These are phyloP conservation scores for Eucalyptus marginata DNA, from an alignment of 345 rosid species.

Conservation along the genomic window DNA sequence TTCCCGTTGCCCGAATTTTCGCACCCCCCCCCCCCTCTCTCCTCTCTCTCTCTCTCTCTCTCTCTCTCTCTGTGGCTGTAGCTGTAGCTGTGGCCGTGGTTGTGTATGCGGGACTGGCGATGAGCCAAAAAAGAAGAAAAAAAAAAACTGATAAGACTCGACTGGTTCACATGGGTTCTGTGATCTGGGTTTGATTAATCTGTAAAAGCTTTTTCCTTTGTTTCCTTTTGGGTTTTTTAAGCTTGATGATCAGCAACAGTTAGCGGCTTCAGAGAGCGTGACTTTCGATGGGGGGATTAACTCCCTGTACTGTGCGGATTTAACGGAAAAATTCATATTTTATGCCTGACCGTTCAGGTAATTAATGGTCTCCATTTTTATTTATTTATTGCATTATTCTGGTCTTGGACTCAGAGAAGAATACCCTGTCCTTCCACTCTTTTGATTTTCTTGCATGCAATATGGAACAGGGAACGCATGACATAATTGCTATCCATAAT, in stretches of 20 bases:
- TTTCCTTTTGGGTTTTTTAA: background rate
- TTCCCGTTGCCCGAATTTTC: background rate
- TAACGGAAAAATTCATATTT: background rate
- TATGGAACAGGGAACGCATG: background rate
- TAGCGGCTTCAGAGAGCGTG: background rate
- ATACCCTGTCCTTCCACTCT: background rate
- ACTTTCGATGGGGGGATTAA: background rate
- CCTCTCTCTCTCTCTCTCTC: background rate
- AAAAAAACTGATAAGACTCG: background rate
- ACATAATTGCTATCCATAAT: background rate
- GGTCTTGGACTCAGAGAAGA: background rate
- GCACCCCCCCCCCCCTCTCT: accelerated
- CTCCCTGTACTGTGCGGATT: background rate
- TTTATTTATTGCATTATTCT: background rate
- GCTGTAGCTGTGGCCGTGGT: background rate
- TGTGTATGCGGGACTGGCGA: background rate
- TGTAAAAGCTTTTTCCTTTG: background rate
- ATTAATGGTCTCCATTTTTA: background rate
- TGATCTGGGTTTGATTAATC: background rate
- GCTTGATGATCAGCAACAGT: background rate
- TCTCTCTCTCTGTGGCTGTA: background rate
- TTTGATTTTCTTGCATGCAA: background rate
- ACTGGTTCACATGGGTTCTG: background rate
- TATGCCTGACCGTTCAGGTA: background rate
- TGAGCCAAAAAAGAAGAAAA: background rate